Conservation (phyloP, 129 eudicot species). For the Heracleum sosnowskyi region DNA sequence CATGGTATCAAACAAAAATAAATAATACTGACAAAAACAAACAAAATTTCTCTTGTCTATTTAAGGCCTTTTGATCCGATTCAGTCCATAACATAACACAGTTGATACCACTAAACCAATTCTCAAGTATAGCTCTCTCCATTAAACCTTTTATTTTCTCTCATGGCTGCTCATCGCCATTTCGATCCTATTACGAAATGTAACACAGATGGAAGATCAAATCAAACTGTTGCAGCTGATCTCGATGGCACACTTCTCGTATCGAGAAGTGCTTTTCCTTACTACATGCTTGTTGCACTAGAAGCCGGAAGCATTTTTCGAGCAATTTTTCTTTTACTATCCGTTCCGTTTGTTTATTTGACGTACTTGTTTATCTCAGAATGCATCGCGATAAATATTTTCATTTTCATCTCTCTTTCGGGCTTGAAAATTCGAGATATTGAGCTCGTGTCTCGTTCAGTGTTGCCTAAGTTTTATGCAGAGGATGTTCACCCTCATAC, state of each 20-base stretch:
- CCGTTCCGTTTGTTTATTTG: constrained; percentile 45
- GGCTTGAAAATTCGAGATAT: constrained; percentile 53
- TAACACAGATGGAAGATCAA: constrained; percentile 33
- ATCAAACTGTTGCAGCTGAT: constrained; percentile 58
- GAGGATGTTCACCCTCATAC: constrained; percentile 69
- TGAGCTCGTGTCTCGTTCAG: constrained; percentile 73
- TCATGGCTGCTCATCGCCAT: constrained; percentile 38
- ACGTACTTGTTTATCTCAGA: constrained; percentile 45
- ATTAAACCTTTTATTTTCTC: background rate
- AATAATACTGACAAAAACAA: background rate
- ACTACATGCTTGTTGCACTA: constrained; percentile 65
- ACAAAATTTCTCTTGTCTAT: background rate
- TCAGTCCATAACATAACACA: constrained; percentile 9
- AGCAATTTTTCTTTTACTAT: constrained; percentile 38
- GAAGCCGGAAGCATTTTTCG: constrained; percentile 81
- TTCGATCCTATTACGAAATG: constrained; percentile 53
- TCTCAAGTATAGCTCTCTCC: background rate
- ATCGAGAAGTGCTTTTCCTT: constrained; percentile 48
- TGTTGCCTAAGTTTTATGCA: constrained; percentile 66
- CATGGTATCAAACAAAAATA: background rate
- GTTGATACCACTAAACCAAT: background rate
- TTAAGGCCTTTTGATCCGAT: background rate
- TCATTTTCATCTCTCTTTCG: constrained; percentile 54
- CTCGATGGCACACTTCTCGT: constrained; percentile 32
- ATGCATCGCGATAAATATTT: constrained; percentile 29